Conservation (phyloP, 345 rosid genomes). For the Heritiera littoralis region DNA sequence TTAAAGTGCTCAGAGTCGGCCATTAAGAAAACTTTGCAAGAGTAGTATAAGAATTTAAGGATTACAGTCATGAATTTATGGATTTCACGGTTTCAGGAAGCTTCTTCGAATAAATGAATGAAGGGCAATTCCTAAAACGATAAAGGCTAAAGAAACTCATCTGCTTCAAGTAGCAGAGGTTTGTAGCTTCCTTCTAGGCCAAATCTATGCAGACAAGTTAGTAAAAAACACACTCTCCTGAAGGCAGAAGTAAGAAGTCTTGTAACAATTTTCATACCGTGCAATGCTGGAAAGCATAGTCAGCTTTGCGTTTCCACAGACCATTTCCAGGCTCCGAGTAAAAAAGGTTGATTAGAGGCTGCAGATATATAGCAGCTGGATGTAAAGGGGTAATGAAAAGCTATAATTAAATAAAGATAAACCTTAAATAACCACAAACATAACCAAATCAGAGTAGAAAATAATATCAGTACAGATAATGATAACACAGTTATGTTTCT, state of each 20-base stretch:
- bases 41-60: not conserved
- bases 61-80: not conserved
- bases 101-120: not conserved
- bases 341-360: not conserved
- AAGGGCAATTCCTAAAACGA: constrained; percentile 8
- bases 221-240: not conserved
- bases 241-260: not conserved
- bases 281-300: constrained; percentile 70
- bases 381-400: not conserved
- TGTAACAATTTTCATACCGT: constrained; percentile 57
- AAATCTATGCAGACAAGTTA: not conserved
- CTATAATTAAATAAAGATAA: not conserved
- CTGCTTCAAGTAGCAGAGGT: not conserved
- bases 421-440: not conserved
- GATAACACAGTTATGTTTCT: not conserved
- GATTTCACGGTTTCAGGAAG: not conserved
- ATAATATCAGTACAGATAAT: not conserved
- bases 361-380: not conserved
- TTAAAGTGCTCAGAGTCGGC: not conserved
- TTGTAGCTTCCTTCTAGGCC: not conserved
- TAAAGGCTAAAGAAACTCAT: not conserved
- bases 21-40: too few relatives aligned
- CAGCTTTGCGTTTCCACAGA: constrained; percentile 92
- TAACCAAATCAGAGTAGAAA: not conserved
- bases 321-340: constrained; percentile 75